These are phyloP conservation scores for Gossypium raimondii DNA, from an alignment of 345 rosid species.

Conservation along the genomic window DNA sequence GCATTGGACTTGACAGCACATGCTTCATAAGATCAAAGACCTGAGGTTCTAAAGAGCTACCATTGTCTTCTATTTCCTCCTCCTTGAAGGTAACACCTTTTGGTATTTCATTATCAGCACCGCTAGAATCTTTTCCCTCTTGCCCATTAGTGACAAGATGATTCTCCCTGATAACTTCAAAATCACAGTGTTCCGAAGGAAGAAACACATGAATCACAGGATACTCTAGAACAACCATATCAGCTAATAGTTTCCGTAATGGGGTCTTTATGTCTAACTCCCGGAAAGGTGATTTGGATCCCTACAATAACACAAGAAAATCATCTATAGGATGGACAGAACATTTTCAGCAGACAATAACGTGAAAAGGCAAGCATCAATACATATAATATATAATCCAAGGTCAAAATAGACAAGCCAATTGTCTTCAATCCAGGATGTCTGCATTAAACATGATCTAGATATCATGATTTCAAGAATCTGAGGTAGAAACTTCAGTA, in stretches of 20 bases:
- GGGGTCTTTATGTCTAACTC: slow-evolving; percentile 60
- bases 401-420: neutral
- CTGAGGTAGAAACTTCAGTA: neutral
- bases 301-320: slow-evolving; percentile 37
- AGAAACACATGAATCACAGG: slow-evolving; percentile 86
- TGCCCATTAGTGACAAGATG: slow-evolving; percentile 16
- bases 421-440: neutral
- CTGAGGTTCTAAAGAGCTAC: slow-evolving; percentile 34
- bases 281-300: slow-evolving; percentile 56
- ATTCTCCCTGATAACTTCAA: slow-evolving; percentile 51
- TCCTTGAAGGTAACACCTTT: slow-evolving; percentile 51
- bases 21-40: slow-evolving; percentile 41
- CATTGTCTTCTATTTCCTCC: slow-evolving; percentile 66
- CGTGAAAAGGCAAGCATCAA: slow-evolving; percentile 1
- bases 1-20: slow-evolving; percentile 21
- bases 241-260: slow-evolving; percentile 55
- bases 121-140: slow-evolving; percentile 24
- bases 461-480: neutral
- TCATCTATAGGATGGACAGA: neutral
- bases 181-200: slow-evolving; percentile 53
- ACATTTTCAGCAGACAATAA: neutral
- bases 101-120: slow-evolving; percentile 27
- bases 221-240: slow-evolving; percentile 59
- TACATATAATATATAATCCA: neutral
- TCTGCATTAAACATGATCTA: neutral